phyloP scores from a whole-genome alignment of 495 filamentous ascomycete species.

The Daldinia childiae region DNA sequence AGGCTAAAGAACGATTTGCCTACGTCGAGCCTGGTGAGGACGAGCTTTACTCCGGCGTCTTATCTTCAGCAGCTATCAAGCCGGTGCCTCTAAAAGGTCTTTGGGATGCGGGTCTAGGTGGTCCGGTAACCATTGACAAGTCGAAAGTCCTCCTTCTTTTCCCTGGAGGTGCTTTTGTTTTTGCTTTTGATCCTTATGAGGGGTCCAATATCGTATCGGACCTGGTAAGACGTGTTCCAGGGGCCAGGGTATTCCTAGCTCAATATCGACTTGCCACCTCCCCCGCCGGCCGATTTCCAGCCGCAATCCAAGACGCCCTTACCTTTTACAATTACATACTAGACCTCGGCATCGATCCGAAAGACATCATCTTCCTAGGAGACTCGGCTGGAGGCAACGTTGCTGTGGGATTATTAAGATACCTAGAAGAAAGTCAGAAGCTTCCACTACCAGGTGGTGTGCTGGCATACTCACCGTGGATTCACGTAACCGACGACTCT shows the following conservation, averaged over 20 bases:
- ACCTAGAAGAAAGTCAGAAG: background rate
- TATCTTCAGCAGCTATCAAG: background rate
- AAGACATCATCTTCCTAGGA: background rate
- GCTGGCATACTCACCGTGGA: background rate
- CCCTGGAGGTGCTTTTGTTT: background rate
- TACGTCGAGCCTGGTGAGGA: background rate
- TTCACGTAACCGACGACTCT: background rate
- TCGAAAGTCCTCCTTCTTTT: background rate
- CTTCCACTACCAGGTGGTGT: background rate
- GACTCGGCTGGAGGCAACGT: background rate
- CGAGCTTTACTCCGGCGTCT: background rate
- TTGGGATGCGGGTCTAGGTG: background rate
- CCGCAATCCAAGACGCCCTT: background rate
- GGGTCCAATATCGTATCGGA: background rate
- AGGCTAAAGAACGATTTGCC: background rate
- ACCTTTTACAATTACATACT: background rate
- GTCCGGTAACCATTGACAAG: background rate
- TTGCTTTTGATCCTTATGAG: background rate
- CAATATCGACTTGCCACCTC: background rate
- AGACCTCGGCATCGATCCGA: background rate
- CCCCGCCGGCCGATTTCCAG: background rate
- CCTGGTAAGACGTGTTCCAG: background rate
- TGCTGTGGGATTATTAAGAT: background rate
- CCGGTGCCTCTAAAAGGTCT: background rate
- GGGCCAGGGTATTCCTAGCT: background rate